Evolutionary conservation across 2,329 filamentous ascomycete genomes (phyloP), one percentile per base, ranked within the genome.

Genomic region (Ophiostoma pallidulum): DNA sequence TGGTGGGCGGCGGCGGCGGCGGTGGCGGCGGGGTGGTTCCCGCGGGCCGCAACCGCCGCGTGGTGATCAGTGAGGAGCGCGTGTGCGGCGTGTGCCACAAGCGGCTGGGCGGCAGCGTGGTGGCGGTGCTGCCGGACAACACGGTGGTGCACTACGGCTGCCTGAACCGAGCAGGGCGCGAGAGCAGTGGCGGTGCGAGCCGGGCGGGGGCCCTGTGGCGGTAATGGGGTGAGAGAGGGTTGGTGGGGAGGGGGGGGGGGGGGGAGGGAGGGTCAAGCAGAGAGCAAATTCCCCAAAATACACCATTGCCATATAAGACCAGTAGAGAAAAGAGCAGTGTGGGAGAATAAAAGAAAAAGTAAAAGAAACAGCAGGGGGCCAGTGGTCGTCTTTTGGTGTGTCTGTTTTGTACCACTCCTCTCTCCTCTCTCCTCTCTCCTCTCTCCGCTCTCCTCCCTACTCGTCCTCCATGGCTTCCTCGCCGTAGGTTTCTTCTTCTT

Each of bases 11-110:
- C 38, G 32, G 28, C 9, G 8, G 18, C 14, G 29, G 78, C 12
- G 54, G 68, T n/a, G 64, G 66, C 1, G 67, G 69, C 22, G 71
- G n/a, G n/a, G n/a, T n/a, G n/a, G n/a, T 71, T 0, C 74, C 76
- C 51, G 70, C 68, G 40, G 75, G 74, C 10, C 68, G 72, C 45
- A 78, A 75, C 56, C 66, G 75, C 46, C 76, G 87, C 55, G 89
- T 96, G 10, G 78, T 88, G 18, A 81, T 98, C 44, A 80, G 77
- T 9, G 91, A 98, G 58, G 91, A 97, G 60, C 74, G 87, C 44
- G 83, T 95, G 47, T 98, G 92, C 62, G 82, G 85, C 12, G 86
- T 94, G 14, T 98, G 92, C 62, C 85, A 95, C 64, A 97, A 96
- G 72, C 74, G 92, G 55, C 77, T 98, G 54, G 91, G 90, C 1